phyloP scores from a whole-genome alignment of 176 grass and related monocot species.

The Oryza punctata region DNA sequence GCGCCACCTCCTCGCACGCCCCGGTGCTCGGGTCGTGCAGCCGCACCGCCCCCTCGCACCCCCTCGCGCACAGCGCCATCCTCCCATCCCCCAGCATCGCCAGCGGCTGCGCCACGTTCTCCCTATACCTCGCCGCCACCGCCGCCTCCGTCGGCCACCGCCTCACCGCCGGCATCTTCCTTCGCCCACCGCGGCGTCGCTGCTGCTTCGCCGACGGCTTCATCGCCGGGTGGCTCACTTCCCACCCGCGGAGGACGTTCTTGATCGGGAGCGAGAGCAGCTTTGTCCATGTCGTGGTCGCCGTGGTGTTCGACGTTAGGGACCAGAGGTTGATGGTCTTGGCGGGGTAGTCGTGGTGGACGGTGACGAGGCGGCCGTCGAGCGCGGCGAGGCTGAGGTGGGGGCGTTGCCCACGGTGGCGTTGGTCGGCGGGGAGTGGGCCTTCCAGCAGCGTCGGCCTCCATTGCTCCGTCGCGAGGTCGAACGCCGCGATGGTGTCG shows the following conservation, averaged over 20 bases:
- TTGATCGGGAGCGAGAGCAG: not conserved
- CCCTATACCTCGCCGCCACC: not conserved
- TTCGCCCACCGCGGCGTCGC: no score
- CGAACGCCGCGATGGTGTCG: not conserved
- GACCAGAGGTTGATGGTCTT: constrained; percentile 17
- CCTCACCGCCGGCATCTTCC: not conserved
- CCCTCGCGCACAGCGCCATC: not conserved
- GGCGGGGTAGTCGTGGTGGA: not conserved
- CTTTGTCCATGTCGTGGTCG: not conserved
- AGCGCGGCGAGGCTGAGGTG: not conserved
- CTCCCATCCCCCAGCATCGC: not conserved
- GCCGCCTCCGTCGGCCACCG: not conserved
- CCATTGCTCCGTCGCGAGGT: constrained; percentile 30
- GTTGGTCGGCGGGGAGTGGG: not conserved
- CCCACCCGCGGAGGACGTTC: not conserved
- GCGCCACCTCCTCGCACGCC: not conserved
- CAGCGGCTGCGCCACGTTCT: not conserved
- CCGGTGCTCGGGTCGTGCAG: not conserved
- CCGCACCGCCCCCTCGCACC: not conserved
- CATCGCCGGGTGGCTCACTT: no score
- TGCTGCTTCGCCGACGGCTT: no score
- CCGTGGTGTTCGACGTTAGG: not conserved
- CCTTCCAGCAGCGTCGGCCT: not conserved
- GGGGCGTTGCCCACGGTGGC: no score
- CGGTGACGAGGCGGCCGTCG: not conserved